Evolutionary conservation across 306 rosid species (phyloP).

Genomic region (Corylus avellana): DNA sequence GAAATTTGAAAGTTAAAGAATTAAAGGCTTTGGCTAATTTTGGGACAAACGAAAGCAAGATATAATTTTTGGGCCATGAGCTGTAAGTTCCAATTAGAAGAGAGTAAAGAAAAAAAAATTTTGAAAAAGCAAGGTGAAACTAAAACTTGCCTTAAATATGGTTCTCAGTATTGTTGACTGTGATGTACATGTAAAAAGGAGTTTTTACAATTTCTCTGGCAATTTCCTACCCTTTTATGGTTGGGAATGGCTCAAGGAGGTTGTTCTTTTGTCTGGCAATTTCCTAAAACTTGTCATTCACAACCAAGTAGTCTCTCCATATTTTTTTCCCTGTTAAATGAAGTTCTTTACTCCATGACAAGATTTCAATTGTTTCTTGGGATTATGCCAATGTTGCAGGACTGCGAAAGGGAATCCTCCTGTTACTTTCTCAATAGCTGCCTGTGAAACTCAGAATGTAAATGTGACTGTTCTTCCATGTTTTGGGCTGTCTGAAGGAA

Average conservation of each 20-base stretch:
- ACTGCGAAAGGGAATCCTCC: constrained; percentile 93
- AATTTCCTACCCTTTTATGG: neutral
- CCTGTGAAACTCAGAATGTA: constrained; percentile 97
- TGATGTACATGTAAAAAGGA: neutral
- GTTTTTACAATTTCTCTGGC: neutral
- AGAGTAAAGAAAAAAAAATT: neutral
- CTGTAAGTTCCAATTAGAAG: constrained; percentile 4
- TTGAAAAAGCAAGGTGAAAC: neutral
- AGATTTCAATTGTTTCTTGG: constrained; percentile 21
- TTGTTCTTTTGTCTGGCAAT: neutral
- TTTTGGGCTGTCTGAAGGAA: constrained; percentile 88
- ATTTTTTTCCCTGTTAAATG: neutral
- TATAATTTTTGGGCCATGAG: neutral
- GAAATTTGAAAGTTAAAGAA: neutral
- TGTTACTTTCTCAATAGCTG: constrained; percentile 87
- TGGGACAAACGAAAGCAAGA: neutral
- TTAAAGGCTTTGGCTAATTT: neutral
- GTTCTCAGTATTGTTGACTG: neutral
- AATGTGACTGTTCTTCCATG: constrained; percentile 85
- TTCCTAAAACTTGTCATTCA: neutral
- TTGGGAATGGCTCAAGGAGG: neutral
- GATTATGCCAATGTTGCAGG: constrained; percentile 58
- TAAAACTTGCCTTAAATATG: neutral
- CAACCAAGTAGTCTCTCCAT: neutral
- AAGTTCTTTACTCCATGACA: neutral